These are phyloP conservation scores for Claviceps monticola DNA, from an alignment of 2,329 filamentous ascomycete genomes.

Conservation along the genomic window DNA sequence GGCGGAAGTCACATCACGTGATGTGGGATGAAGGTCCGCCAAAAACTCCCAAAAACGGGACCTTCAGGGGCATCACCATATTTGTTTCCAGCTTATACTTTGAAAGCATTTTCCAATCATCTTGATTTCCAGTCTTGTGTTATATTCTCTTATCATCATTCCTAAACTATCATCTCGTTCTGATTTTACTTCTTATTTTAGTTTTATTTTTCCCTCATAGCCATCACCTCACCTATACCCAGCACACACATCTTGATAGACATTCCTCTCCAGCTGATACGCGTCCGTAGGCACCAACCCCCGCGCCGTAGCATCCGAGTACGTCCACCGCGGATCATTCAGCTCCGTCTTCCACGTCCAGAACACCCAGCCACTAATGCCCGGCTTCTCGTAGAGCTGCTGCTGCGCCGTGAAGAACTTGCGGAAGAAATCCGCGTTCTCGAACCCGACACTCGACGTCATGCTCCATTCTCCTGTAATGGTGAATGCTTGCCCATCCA, in stretches of 20 bases:
- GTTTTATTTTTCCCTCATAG: too few relatives aligned
- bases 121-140: too few relatives aligned
- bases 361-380: constrained; percentile 39
- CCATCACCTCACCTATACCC: constrained; percentile 6
- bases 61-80: too few relatives aligned
- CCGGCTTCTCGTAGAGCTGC: constrained; percentile 34
- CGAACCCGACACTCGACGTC: constrained; percentile 30
- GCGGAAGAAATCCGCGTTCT: constrained; percentile 33
- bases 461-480: constrained; percentile 47
- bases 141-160: too few relatives aligned
- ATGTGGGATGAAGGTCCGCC: too few relatives aligned
- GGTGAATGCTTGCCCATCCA: constrained; percentile 19
- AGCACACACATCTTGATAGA: constrained; percentile 13
- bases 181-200: too few relatives aligned
- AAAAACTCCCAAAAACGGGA: too few relatives aligned
- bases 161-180: too few relatives aligned
- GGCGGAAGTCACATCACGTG: neutral
- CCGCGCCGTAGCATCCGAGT: constrained; percentile 12
- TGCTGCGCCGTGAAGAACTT: constrained; percentile 44
- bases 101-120: too few relatives aligned
- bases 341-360: constrained; percentile 42
- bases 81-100: too few relatives aligned
- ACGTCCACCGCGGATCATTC: constrained; percentile 18
- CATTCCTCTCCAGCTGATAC: constrained; percentile 12
- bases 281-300: constrained; percentile 12